Conservation (phyloP, 1,284 basidiomycete species). For the Pseudomicrostroma phylloplanum region DNA sequence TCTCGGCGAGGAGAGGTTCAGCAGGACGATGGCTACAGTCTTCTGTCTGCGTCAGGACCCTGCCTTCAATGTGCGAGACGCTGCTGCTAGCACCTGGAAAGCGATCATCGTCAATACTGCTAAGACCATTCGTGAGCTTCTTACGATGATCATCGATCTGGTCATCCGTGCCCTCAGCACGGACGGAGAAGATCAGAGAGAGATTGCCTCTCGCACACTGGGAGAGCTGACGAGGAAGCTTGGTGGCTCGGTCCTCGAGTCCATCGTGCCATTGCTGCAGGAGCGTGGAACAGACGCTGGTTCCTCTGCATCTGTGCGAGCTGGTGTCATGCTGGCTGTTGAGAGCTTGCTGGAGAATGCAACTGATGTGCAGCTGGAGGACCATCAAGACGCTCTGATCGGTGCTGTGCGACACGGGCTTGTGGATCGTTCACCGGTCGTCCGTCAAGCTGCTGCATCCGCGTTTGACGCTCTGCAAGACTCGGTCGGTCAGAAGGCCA, state of each 20-base stretch:
- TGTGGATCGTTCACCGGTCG: slow-evolving; percentile 77
- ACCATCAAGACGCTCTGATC: slow-evolving; percentile 84
- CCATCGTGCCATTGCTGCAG: slow-evolving; percentile 73
- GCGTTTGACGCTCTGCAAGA: slow-evolving; percentile 92
- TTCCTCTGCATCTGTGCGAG: slow-evolving; percentile 67
- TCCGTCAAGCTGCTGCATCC: slow-evolving; percentile 84
- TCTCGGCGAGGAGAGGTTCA: slow-evolving; percentile 79
- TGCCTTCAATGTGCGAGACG: slow-evolving; percentile 79
- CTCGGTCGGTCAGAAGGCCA: slow-evolving; percentile 78
- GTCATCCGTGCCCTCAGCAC: slow-evolving; percentile 70
- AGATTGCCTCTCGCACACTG: slow-evolving; percentile 59
- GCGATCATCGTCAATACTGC: slow-evolving; percentile 75
- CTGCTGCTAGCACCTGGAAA: slow-evolving; percentile 96
- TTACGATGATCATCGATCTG: slow-evolving; percentile 60
- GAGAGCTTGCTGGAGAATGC: slow-evolving; percentile 80
- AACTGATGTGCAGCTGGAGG: slow-evolving; percentile 76
- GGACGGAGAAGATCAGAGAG: slow-evolving; percentile 77
- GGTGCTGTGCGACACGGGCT: slow-evolving; percentile 67
- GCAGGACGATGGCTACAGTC: slow-evolving; percentile 80
- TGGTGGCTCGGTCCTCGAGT: slow-evolving; percentile 82
- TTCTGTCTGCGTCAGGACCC: slow-evolving; percentile 93
- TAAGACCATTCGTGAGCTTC: slow-evolving; percentile 76
- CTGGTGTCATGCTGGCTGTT: slow-evolving; percentile 81
- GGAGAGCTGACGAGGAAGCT: slow-evolving; percentile 87
- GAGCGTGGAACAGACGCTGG: slow-evolving; percentile 58